Conservation (phyloP, 1,284 basidiomycete species). For the Cryptococcus sp. region DNA sequence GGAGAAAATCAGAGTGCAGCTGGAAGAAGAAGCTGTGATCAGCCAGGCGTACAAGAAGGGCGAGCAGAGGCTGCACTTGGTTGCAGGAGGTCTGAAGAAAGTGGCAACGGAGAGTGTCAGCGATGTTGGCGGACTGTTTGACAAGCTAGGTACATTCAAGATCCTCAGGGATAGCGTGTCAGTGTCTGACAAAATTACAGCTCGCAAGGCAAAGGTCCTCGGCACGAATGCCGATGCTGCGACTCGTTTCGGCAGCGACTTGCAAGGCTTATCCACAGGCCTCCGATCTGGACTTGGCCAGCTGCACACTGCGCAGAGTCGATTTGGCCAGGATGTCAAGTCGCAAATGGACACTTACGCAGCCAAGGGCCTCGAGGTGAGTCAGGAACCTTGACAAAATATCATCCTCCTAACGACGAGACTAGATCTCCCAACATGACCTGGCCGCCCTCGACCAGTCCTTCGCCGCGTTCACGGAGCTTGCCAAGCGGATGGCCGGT, state of each 20-base stretch:
- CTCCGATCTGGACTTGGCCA: conserved; percentile 62
- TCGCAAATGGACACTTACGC: conserved; percentile 61
- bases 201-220: conserved; percentile 71
- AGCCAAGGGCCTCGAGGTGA: conserved; percentile 58
- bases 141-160: conserved; percentile 70
- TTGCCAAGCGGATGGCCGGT: conserved; percentile 63
- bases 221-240: conserved; percentile 68
- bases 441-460: conserved; percentile 49
- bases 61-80: conserved; percentile 68
- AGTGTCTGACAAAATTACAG: conserved; percentile 51
- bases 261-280: conserved; percentile 64
- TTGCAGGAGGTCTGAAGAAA: conserved; percentile 69
- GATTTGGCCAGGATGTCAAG: conserved; percentile 57
- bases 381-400: not conserved
- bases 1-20: conserved; percentile 58
- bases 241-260: conserved; percentile 61
- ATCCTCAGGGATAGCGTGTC: not conserved
- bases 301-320: conserved; percentile 55
- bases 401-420: not conserved
- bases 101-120: conserved; percentile 67
- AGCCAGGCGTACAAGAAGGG: conserved; percentile 74
- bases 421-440: conserved; percentile 31
- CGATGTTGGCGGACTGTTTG: conserved; percentile 74
- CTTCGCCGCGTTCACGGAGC: conserved; percentile 62
- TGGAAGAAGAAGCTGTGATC: conserved; percentile 76